Evolutionary conservation across 202 grass and related monocot genomes (phyloP).

Genomic region (Panicum virgatum): DNA sequence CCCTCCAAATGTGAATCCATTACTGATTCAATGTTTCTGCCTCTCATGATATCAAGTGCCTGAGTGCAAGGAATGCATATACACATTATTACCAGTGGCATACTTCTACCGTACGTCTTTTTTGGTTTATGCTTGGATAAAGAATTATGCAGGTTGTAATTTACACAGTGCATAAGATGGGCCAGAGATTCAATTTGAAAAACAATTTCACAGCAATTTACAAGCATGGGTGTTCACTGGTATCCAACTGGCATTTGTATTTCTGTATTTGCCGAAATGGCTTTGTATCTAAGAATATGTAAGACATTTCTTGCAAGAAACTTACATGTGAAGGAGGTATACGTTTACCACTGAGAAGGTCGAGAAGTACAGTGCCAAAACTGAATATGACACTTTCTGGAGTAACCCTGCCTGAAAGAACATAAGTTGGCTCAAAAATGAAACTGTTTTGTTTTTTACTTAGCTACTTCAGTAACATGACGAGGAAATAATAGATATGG

Average conservation of each 20-base stretch:
- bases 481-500: not conserved
- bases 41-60: conserved; percentile 97
- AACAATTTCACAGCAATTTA: not conserved
- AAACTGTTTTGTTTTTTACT: not conserved
- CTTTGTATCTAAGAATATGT: not conserved
- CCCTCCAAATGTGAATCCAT: conserved; percentile 99
- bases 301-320: conserved; percentile 28
- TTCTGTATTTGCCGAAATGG: conserved; percentile 4
- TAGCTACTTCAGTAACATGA: not conserved
- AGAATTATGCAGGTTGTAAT: not conserved
- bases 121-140: conserved; percentile 2
- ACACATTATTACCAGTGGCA: conserved; percentile 7
- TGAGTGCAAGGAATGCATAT: conserved; percentile 26
- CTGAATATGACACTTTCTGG: conserved; percentile 96
- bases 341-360: conserved; percentile 93
- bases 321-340: conserved; percentile 95
- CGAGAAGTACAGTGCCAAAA: conserved; percentile 89
- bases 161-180: conserved; percentile 1
- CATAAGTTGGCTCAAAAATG: conserved; percentile 11
- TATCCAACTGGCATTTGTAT: not conserved
- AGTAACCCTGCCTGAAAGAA: conserved; percentile 87
- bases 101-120: not conserved
- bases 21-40: conserved; percentile 66
- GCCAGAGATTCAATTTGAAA: conserved; percentile 5
- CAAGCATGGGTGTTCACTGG: not conserved